Evolutionary conservation across 305 asterid species (phyloP).

Genomic region (Fraxinus ornus): DNA sequence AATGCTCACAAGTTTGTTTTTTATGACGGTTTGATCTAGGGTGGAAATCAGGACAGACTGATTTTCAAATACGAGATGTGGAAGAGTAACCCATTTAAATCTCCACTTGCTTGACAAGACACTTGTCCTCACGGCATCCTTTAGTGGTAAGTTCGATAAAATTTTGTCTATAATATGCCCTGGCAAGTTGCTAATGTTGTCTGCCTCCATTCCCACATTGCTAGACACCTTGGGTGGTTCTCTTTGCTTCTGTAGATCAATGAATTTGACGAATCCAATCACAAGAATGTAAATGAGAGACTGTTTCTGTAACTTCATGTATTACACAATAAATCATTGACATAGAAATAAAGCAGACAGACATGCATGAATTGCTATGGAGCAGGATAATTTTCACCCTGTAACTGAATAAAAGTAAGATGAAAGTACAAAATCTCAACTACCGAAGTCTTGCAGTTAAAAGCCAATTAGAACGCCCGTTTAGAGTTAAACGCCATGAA

Average conservation of each 20-base stretch:
- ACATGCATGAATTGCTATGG: neutral
- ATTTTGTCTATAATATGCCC: slow-evolving; percentile 78
- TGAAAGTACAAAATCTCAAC: neutral
- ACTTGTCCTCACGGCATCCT: slow-evolving; percentile 89
- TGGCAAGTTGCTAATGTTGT: slow-evolving; percentile 72
- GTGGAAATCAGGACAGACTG: slow-evolving; percentile 69
- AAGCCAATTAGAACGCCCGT: neutral
- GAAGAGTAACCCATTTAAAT: slow-evolving; percentile 86
- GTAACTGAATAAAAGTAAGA: slow-evolving; percentile 2
- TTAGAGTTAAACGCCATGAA: too few species aligned
- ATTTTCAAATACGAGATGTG: slow-evolving; percentile 81
- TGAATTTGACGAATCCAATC: neutral
- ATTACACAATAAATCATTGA: neutral
- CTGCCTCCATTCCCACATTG: slow-evolving; percentile 49
- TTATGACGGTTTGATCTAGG: slow-evolving; percentile 66
- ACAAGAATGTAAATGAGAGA: neutral
- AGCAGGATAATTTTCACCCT: neutral
- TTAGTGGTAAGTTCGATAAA: slow-evolving; percentile 69
- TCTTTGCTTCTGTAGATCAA: slow-evolving; percentile 70
- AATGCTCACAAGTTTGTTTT: slow-evolving; percentile 72
- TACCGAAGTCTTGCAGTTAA: neutral
- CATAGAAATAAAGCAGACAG: neutral
- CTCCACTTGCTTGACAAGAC: slow-evolving; percentile 87
- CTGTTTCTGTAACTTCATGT: neutral
- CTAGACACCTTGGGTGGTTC: slow-evolving; percentile 54